Base-by-base conservation (phyloP, 139 green algal genomes). In the Ettlia oleoabundans region DNA sequence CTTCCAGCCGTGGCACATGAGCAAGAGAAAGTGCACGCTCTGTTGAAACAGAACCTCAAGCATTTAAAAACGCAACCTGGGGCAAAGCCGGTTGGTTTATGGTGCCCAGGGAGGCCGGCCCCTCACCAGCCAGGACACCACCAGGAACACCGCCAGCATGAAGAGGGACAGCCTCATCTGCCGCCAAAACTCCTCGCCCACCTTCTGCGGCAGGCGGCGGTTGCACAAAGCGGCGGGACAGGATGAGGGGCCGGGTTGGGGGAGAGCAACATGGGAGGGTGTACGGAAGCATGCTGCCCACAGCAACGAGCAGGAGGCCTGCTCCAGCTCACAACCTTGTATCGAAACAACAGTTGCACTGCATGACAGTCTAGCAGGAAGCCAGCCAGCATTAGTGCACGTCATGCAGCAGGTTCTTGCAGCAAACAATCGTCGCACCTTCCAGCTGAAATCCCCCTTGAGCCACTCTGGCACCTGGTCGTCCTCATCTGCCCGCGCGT, bases 101-200 rank as follows among this genome's bases (percentile, higher is more conserved):
- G 47, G 51, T 43, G 22, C 33, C 77, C 77, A 82, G 3, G 77
- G 77, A 42, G 65, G 64, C 2, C 65, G 65, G 38, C 68, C 40
- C 3, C 68, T 52, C 38, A 74, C 33, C 24, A 79, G 19, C 47
- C 58, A 70, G 15, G 80, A 47, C 13, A 22, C 35, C 13, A 84
- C 26, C 37, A 79, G 35, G 68, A 84, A 79, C 21, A 61, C n/a
- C 4, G 22, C 51, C 38, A 84, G 66, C 51, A 78, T 70, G 22
- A 64, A 1, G 33, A 61, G 37, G 2, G 79, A 52, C 52, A 69
- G 13, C 67, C 33, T 3, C 3, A 7, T 62, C 67, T 84, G 67
- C 28, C 79, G 38, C 79, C 18, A 63, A 41, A 84, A 70, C 79
- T 84, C 79, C 38, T 13, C 22, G 65, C 79, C 66, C 33, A 84